Percentiles rank a stretch among this genome's conserved stretches.
These are phyloP conservation scores for Arabidopsis arenosa DNA, from an alignment of 345 rosid species.

Conservation along the genomic window DNA sequence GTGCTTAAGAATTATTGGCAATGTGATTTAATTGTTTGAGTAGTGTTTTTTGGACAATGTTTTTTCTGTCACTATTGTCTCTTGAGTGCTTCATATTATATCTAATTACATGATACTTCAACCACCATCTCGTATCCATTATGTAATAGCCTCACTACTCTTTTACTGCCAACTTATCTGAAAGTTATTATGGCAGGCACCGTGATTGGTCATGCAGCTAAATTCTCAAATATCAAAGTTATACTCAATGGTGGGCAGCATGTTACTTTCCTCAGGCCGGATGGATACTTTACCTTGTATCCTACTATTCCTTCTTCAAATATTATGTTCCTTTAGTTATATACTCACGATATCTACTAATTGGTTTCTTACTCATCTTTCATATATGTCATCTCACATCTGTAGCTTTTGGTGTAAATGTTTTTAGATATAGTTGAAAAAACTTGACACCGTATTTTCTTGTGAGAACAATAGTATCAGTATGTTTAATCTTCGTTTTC, in stretches of 20 bases:
- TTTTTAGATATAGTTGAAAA: neutral
- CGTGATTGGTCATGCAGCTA: conserved; percentile 65
- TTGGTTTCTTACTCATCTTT: conserved; percentile 5
- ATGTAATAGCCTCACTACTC: neutral
- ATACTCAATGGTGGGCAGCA: conserved; percentile 82
- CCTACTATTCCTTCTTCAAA: conserved; percentile 41
- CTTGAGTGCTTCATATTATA: neutral
- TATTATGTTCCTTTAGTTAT: neutral
- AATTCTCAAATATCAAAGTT: conserved; percentile 75
- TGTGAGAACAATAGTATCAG: conserved; percentile 19
- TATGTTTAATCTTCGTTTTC: conserved; percentile 37
- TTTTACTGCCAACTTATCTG: conserved; percentile 22
- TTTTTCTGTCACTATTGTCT: neutral
- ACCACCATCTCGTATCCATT: conserved; percentile 12
- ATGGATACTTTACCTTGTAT: conserved; percentile 98
- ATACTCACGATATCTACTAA: neutral
- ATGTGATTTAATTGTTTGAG: conserved; percentile 14
- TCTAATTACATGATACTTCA: neutral
- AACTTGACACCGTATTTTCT: neutral
- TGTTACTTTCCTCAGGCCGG: conserved; percentile 81
- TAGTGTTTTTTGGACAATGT: neutral
- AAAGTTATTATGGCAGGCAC: conserved; percentile 42
- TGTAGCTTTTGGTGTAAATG: conserved; percentile 5
- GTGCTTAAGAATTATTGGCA: neutral
- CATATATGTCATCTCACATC: too few species aligned